Percentiles rank a stretch among this genome's conserved stretches.
Evolutionary conservation across 192 early-diverging fungal genomes (phyloP).

Genomic region (Thamnidium elegans): DNA sequence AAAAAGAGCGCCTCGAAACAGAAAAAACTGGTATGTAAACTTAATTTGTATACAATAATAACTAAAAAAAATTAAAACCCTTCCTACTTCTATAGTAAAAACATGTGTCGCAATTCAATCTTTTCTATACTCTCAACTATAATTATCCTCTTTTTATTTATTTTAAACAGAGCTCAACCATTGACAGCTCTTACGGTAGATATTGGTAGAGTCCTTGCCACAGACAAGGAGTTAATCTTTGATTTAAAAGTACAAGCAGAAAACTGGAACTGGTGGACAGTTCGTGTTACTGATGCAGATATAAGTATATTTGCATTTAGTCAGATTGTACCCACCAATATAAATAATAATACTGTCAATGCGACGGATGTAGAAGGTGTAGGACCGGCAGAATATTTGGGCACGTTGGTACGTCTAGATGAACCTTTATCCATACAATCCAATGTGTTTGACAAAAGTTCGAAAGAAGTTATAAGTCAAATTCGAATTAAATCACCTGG

Average conservation of each 20-base stretch:
- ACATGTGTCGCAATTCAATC: neutral
- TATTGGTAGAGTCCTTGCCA: conserved; percentile 58
- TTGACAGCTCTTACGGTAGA: conserved; percentile 27
- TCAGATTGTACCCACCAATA: conserved; percentile 21
- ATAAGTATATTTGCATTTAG: conserved; percentile 64
- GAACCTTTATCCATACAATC: conserved; percentile 25
- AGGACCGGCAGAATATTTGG: conserved; percentile 38
- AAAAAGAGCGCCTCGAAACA: neutral
- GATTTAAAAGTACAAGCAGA: conserved; percentile 57
- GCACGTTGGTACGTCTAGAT: conserved; percentile 34
- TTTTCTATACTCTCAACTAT: neutral
- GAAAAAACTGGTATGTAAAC: conserved; percentile 23
- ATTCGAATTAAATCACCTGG: conserved; percentile 36
- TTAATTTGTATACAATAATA: neutral
- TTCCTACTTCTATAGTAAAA: neutral
- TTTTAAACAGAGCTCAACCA: conserved; percentile 20
- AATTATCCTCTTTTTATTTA: conserved; percentile 4
- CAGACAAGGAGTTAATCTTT: conserved; percentile 68
- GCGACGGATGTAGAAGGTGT: conserved; percentile 8
- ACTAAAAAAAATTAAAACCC: neutral
- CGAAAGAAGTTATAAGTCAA: conserved; percentile 17
- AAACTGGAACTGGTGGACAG: conserved; percentile 58
- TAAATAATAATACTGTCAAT: neutral
- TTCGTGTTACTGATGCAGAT: conserved; percentile 53
- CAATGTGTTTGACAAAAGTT: neutral